Evolutionary conservation across 2,329 filamentous ascomycete genomes (phyloP).

Genomic region (Mycocentrospora acerina): DNA sequence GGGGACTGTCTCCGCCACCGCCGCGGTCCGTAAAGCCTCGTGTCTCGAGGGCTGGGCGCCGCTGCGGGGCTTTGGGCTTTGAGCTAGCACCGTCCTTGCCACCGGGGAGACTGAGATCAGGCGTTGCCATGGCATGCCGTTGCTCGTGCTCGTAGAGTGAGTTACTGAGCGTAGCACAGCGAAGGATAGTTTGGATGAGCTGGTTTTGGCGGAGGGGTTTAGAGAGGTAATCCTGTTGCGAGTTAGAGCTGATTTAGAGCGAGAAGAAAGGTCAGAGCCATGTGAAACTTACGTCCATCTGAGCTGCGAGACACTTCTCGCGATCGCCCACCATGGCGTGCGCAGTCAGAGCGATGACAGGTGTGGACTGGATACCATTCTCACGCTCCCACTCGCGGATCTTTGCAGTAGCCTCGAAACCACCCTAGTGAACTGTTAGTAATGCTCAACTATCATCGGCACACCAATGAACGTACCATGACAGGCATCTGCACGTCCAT

Average conservation of each 20-base stretch:
- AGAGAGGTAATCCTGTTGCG: slow-evolving; percentile 77
- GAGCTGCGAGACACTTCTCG: slow-evolving; percentile 96
- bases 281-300: slow-evolving; percentile 72
- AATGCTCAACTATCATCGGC: background rate
- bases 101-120: slow-evolving; percentile 41
- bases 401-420: slow-evolving; percentile 94
- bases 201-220: slow-evolving; percentile 97
- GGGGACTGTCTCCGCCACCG: slow-evolving; percentile 63
- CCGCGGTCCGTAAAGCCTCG: slow-evolving; percentile 70
- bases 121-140: slow-evolving; percentile 26
- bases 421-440: slow-evolving; percentile 64
- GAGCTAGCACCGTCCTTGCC: slow-evolving; percentile 4
- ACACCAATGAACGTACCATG: slow-evolving; percentile 64
- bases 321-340: slow-evolving; percentile 98
- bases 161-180: slow-evolving; percentile 89
- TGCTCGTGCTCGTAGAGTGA: slow-evolving; percentile 72
- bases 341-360: slow-evolving; percentile 94
- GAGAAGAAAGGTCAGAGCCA: background rate
- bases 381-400: slow-evolving; percentile 93
- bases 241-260: slow-evolving; percentile 12
- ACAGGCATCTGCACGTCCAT: slow-evolving; percentile 99
- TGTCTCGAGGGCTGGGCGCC: slow-evolving; percentile 57
- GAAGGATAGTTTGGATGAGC: slow-evolving; percentile 95
- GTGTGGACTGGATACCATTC: slow-evolving; percentile 77
- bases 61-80: slow-evolving; percentile 15